A percentile compares a stretch with the other conserved stretches of the same genome.
phyloP scores from a whole-genome alignment of 192 early-diverging fungal genomes.

The Borealophlyctis nickersoniae region DNA sequence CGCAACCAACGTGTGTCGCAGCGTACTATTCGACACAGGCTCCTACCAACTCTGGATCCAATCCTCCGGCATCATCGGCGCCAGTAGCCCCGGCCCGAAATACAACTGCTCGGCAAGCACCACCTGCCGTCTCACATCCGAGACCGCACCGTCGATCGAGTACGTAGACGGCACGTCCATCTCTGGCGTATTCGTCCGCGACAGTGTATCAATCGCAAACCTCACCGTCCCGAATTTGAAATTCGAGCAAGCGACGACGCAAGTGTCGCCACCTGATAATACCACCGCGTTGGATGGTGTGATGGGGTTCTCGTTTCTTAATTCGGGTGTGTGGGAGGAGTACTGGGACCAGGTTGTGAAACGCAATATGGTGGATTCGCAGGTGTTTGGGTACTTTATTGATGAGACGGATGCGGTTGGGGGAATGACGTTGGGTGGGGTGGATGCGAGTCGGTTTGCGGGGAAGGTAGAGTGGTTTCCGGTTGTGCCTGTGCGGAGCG shows the following conservation, averaged over 20 bases:
- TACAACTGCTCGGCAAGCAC: constrained; percentile 28
- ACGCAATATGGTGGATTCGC: constrained; percentile 7
- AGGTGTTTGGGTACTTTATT: constrained; percentile 40
- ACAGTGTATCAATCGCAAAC: constrained; percentile 24
- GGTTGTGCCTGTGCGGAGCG: constrained; percentile 1
- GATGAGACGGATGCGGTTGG: constrained; percentile 16
- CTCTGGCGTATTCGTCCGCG: constrained; percentile 24
- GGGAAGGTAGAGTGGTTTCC: constrained; percentile 22
- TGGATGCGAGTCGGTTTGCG: constrained; percentile 29
- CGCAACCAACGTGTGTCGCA: too few relatives aligned
- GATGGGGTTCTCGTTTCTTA: constrained; percentile 30
- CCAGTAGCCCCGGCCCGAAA: constrained; percentile 14
- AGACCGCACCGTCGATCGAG: constrained; percentile 18
- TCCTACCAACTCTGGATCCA: constrained; percentile 41
- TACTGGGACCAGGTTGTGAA: constrained; percentile 37
- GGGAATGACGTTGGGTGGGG: constrained; percentile 36
- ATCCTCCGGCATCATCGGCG: constrained; percentile 20
- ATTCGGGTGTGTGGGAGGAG: constrained; percentile 13
- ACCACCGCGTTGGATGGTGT: constrained; percentile 30
- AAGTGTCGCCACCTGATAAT: constrained; percentile 3
- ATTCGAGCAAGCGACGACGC: constrained; percentile 27
- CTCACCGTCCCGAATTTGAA: constrained; percentile 21
- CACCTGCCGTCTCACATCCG: constrained; percentile 22
- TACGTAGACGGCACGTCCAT: constrained; percentile 40
- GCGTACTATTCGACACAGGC: constrained; percentile 46